A percentile compares a stretch with the other conserved stretches of the same genome.
phyloP scores from a whole-genome alignment of 2,329 filamentous ascomycete species.

The Celoporthe dispersa region DNA sequence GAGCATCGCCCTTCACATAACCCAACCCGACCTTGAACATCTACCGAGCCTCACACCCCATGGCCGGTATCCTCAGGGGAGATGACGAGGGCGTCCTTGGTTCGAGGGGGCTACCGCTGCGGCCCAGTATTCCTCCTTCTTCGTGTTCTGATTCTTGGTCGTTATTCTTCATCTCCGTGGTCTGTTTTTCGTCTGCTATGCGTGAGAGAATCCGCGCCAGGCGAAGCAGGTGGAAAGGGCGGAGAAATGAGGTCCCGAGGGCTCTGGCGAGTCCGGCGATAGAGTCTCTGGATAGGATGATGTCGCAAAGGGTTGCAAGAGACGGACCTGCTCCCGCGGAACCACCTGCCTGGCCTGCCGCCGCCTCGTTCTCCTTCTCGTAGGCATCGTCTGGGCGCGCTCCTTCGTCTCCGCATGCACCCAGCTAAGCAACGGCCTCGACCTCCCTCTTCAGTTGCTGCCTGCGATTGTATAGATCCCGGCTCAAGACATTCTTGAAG shows the following conservation, averaged over 20 bases:
- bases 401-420: background rate
- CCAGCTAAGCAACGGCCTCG: constrained; percentile 20
- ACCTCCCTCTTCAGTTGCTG: constrained; percentile 37
- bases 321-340: background rate
- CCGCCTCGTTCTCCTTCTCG: background rate
- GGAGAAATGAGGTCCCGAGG: background rate
- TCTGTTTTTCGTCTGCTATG: background rate
- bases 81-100: background rate
- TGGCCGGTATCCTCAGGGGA: background rate
- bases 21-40: background rate
- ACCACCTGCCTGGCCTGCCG: background rate
- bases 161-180: background rate
- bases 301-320: background rate
- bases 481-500: constrained; percentile 42
- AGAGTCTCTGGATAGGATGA: background rate
- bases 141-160: background rate
- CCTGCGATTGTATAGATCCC: constrained; percentile 44
- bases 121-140: background rate
- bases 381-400: background rate
- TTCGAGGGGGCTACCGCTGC: background rate
- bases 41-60: background rate
- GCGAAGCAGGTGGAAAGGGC: background rate
- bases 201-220: background rate
- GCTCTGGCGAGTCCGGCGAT: background rate
- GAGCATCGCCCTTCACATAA: background rate